phyloP scores from a whole-genome alignment of 805 yeast genomes.

The Candida ulmi region DNA sequence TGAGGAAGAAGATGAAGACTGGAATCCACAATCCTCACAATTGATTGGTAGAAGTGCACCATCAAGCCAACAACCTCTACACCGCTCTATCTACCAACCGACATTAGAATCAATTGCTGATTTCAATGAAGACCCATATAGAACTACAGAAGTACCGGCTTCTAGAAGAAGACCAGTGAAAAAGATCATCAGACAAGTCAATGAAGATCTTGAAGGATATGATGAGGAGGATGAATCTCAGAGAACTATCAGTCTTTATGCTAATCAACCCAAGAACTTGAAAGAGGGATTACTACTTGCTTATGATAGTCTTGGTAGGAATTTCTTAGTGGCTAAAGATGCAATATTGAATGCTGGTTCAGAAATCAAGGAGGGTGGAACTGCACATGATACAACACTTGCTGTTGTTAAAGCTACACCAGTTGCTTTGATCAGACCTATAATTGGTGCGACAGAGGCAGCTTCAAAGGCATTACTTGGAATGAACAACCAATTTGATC shows the following conservation, averaged over 20 bases:
- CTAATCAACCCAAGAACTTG: constrained; percentile 73
- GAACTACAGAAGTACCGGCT: background rate
- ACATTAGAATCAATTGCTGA: constrained; percentile 22
- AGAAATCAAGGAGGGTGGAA: constrained; percentile 59
- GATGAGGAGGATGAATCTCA: constrained; percentile 26
- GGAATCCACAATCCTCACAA: constrained; percentile 16
- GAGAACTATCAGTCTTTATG: constrained; percentile 62
- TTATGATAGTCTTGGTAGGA: constrained; percentile 62
- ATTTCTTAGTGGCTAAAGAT: constrained; percentile 58
- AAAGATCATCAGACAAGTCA: constrained; percentile 1
- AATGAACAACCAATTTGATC: constrained; percentile 72
- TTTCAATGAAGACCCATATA: constrained; percentile 6
- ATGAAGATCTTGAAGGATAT: constrained; percentile 2
- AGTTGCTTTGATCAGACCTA: constrained; percentile 71
- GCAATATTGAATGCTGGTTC: constrained; percentile 55
- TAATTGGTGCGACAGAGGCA: constrained; percentile 91
- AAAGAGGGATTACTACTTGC: constrained; percentile 75
- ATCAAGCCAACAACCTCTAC: constrained; percentile 11
- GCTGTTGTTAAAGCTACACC: constrained; percentile 77
- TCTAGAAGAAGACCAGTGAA: background rate
- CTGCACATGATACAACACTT: constrained; percentile 59
- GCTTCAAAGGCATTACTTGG: constrained; percentile 80
- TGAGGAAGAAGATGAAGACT: constrained; percentile 28
- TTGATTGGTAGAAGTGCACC: constrained; percentile 21
- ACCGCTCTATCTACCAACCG: constrained; percentile 22